These are phyloP conservation scores for Tilletiopsis washingtonensis DNA, from an alignment of 1,284 basidiomycete species.

Conservation along the genomic window DNA sequence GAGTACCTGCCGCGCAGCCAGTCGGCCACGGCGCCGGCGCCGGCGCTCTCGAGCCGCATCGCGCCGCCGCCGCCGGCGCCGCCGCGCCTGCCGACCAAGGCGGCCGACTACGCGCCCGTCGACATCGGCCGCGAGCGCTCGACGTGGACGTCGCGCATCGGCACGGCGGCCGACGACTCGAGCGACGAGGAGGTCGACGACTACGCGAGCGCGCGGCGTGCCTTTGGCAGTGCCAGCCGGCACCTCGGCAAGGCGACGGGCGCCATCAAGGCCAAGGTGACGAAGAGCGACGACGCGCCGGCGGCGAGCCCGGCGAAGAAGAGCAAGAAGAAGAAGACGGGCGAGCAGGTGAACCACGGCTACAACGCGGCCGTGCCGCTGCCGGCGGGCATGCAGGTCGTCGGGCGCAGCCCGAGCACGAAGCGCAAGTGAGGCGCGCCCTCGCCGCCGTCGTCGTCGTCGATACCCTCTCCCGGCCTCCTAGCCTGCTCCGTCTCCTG, in stretches of 20 bases:
- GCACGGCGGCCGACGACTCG: slow-evolving; percentile 14
- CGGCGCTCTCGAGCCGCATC: slow-evolving; percentile 16
- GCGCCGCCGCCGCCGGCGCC: slow-evolving; percentile 22
- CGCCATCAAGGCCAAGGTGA: not conserved
- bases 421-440: no score
- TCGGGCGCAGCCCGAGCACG: slow-evolving; percentile 5
- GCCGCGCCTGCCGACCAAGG: slow-evolving; percentile 18
- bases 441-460: no score
- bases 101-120: slow-evolving; percentile 15
- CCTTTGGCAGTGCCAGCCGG: slow-evolving; percentile 33
- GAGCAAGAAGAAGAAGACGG: slow-evolving; percentile 6
- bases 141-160: slow-evolving; percentile 37
- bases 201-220: slow-evolving; percentile 34
- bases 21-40: not conserved
- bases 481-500: no score
- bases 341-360: slow-evolving; percentile 1
- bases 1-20: not conserved
- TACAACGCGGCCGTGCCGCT: slow-evolving; percentile 12
- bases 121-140: slow-evolving; percentile 21
- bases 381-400: slow-evolving; percentile 14
- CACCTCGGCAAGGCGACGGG: slow-evolving; percentile 36
- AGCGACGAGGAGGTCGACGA: slow-evolving; percentile 38
- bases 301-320: not conserved
- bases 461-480: no score
- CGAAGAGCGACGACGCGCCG: slow-evolving; percentile 1